Conservation (phyloP, 2,329 filamentous ascomycete genomes). For the Hypocrella siamensis region DNA sequence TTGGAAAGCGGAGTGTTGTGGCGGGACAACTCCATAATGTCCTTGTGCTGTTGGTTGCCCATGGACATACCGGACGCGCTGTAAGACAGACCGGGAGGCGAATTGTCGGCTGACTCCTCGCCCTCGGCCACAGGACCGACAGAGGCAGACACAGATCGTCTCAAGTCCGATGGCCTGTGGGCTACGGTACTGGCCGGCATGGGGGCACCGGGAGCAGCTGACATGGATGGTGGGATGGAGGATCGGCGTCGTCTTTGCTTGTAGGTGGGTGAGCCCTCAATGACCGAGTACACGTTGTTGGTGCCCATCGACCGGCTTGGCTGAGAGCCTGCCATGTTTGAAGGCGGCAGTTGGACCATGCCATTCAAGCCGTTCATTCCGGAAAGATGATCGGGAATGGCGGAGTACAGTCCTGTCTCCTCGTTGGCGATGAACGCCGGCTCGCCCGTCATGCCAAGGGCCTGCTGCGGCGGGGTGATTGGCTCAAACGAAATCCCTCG, state of each 20-base stretch:
- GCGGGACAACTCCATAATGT: conserved; percentile 69
- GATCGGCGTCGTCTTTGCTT: conserved; percentile 92
- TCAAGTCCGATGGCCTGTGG: conserved; percentile 77
- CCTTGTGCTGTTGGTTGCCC: conserved; percentile 53
- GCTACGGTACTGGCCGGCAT: conserved; percentile 44
- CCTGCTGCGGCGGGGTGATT: conserved; percentile 87
- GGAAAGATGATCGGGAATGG: conserved; percentile 71
- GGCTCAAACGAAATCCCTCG: conserved; percentile 93
- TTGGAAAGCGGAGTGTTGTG: conserved; percentile 82
- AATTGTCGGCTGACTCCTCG: conserved; percentile 65
- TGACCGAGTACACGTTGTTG: conserved; percentile 83
- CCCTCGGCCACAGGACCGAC: conserved; percentile 69
- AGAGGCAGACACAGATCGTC: conserved; percentile 78
- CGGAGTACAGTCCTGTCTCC: conserved; percentile 89
- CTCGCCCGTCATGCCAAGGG: conserved; percentile 65
- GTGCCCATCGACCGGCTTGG: conserved; percentile 58
- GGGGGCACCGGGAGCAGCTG: conserved; percentile 51
- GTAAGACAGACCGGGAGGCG: conserved; percentile 60
- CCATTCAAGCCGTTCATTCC: conserved; percentile 64
- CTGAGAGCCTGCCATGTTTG: conserved; percentile 65
- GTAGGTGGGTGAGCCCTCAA: conserved; percentile 96
- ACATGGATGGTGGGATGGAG: conserved; percentile 71
- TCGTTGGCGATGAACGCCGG: conserved; percentile 97
- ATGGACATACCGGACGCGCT: conserved; percentile 53
- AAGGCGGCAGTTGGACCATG: conserved; percentile 80